Percentiles rank a stretch among this genome's conserved stretches.
Evolutionary conservation across 495 filamentous ascomycete genomes (phyloP).

Genomic region (Neohortaea acidophila): DNA sequence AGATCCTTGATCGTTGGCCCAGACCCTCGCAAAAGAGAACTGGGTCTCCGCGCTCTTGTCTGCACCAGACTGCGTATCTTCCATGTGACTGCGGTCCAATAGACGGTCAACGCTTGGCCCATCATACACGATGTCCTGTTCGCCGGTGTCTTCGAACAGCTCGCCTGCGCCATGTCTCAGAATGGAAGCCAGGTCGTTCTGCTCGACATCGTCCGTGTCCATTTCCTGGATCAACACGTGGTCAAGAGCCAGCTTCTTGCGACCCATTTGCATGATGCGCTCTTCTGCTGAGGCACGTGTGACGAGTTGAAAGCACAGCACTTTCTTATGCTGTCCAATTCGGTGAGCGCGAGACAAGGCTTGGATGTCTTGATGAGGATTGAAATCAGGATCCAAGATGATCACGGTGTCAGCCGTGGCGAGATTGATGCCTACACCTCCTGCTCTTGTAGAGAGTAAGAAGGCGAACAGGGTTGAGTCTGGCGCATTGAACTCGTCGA

Average conservation of each 20-base stretch:
- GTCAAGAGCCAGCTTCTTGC: slow-evolving; percentile 87
- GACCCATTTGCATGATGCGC: slow-evolving; percentile 89
- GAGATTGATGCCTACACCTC: slow-evolving; percentile 94
- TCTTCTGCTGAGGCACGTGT: slow-evolving; percentile 82
- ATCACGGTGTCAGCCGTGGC: slow-evolving; percentile 97
- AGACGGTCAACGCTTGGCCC: slow-evolving; percentile 66
- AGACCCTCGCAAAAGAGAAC: slow-evolving; percentile 84
- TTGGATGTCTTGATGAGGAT: slow-evolving; percentile 95
- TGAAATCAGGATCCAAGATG: slow-evolving; percentile 95
- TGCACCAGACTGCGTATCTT: slow-evolving; percentile 47
- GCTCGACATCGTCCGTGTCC: slow-evolving; percentile 58
- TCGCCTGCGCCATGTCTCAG: slow-evolving; percentile 76
- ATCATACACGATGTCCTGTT: slow-evolving; percentile 62
- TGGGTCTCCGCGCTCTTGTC: slow-evolving; percentile 52
- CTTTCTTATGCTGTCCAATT: slow-evolving; percentile 90
- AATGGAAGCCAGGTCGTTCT: slow-evolving; percentile 70
- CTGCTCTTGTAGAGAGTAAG: slow-evolving; percentile 80
- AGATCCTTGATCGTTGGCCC: slow-evolving; percentile 65
- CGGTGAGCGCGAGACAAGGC: slow-evolving; percentile 86
- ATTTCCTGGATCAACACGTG: slow-evolving; percentile 86
- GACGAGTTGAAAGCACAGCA: slow-evolving; percentile 86
- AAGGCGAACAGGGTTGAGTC: slow-evolving; percentile 75
- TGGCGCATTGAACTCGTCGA: slow-evolving; percentile 83
- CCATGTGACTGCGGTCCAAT: slow-evolving; percentile 68
- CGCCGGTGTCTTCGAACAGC: slow-evolving; percentile 59